Conservation (phyloP, 2,329 filamentous ascomycete species). For the Talaromyces sp. region DNA sequence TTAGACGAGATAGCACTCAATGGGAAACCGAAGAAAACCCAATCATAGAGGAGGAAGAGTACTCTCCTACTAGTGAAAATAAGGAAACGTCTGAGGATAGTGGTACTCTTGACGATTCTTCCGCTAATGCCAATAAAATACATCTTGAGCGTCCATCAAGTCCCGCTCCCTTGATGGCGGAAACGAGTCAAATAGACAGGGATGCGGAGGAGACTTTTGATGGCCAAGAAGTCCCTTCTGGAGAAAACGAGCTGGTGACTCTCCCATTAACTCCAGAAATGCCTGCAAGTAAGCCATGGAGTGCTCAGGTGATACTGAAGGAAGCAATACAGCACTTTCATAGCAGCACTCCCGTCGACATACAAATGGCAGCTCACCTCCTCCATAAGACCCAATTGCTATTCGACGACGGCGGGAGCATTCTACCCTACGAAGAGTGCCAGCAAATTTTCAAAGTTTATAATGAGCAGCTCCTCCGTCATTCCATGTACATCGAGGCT, state of each 20-base stretch:
- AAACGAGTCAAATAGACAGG: constrained; percentile 26
- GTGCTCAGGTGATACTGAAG: constrained; percentile 32
- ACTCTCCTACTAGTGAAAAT: constrained; percentile 15
- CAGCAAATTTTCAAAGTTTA: constrained; percentile 55
- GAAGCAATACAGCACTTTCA: constrained; percentile 38
- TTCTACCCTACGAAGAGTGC: constrained; percentile 43
- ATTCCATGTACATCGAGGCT: constrained; percentile 44
- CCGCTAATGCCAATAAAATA: constrained; percentile 21
- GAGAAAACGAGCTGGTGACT: constrained; percentile 20
- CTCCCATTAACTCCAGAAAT: constrained; percentile 30
- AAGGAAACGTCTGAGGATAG: constrained; percentile 19
- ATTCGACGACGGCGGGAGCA: constrained; percentile 32
- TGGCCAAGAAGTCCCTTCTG: constrained; percentile 8
- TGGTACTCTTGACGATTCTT: constrained; percentile 22
- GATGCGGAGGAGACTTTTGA: constrained; percentile 3
- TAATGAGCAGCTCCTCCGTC: constrained; percentile 50
- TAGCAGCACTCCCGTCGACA: constrained; percentile 33
- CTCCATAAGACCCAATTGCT: constrained; percentile 37
- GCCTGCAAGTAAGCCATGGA: constrained; percentile 34
- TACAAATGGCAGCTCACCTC: constrained; percentile 38
- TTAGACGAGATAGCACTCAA: constrained; percentile 17
- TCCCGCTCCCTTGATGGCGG: constrained; percentile 31
- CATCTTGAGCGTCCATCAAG: constrained; percentile 43
- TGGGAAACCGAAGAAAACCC: constrained; percentile 19
- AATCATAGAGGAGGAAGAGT: constrained; percentile 15